Conservation (phyloP, 495 filamentous ascomycete species). For the Penicillium bialowiezense region DNA sequence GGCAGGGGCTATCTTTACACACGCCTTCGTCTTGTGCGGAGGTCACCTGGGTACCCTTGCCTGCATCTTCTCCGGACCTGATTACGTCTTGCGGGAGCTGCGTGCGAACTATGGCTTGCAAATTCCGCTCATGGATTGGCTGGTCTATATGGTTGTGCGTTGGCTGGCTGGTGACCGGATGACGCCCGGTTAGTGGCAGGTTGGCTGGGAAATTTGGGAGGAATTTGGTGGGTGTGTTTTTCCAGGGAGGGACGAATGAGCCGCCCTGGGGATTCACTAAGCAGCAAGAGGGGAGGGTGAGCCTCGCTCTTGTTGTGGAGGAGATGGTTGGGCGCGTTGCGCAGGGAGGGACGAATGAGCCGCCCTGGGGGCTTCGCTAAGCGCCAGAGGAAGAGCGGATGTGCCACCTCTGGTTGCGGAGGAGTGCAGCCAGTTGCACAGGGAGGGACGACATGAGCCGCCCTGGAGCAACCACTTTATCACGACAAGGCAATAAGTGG, state of each 20-base stretch:
- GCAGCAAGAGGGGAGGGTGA: too few species aligned
- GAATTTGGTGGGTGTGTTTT: neutral
- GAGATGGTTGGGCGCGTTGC: neutral
- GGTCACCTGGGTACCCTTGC: too few species aligned
- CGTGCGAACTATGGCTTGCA: neutral
- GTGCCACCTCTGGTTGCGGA: neutral
- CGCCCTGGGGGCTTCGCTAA: too few species aligned
- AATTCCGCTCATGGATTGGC: neutral
- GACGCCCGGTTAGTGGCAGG: neutral
- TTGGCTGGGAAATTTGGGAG: too few species aligned
- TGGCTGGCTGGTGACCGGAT: neutral
- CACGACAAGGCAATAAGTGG: neutral
- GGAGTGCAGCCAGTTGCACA: neutral
- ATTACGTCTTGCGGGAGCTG: neutral
- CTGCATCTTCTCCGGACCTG: too few species aligned
- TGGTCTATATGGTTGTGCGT: neutral
- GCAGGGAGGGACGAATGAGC: conserved; percentile 1
- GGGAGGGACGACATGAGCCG: neutral
- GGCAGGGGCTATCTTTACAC: too few species aligned
- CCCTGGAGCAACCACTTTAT: neutral
- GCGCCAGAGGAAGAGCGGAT: too few species aligned
- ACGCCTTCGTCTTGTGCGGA: too few species aligned
- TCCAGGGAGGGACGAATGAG: conserved; percentile 1
- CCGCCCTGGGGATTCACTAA: too few species aligned
- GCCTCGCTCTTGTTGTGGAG: neutral